These are phyloP conservation scores for Phytophthora tentaculata DNA, from an alignment of 352 stramenopile genomes.

Conservation along the genomic window DNA sequence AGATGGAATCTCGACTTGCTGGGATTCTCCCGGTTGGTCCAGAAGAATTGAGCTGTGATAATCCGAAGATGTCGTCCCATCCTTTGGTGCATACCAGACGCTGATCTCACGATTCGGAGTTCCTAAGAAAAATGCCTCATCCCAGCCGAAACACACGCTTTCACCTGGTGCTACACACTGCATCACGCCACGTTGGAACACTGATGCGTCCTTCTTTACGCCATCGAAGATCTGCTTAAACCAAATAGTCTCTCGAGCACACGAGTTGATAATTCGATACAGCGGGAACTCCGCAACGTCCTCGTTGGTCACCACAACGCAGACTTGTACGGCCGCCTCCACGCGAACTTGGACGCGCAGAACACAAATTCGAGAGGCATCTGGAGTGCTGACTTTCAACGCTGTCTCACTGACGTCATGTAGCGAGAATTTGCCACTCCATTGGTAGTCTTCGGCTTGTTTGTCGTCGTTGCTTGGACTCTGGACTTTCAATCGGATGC, in stretches of 20 bases:
- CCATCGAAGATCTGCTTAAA: slow-evolving; percentile 86
- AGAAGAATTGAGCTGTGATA: slow-evolving; percentile 67
- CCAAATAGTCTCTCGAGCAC: slow-evolving; percentile 66
- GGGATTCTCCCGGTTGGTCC: slow-evolving; percentile 72
- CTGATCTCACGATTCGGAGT: slow-evolving; percentile 67
- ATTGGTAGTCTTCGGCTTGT: slow-evolving; percentile 50
- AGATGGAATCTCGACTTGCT: slow-evolving; percentile 67
- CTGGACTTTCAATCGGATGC: slow-evolving; percentile 70
- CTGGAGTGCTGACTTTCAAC: slow-evolving; percentile 86
- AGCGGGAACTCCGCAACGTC: slow-evolving; percentile 66
- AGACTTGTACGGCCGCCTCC: slow-evolving; percentile 74
- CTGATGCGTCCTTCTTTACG: slow-evolving; percentile 55
- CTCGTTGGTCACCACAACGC: slow-evolving; percentile 76
- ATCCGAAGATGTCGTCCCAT: slow-evolving; percentile 41
- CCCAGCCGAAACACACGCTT: slow-evolving; percentile 84
- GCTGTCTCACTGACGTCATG: slow-evolving; percentile 87
- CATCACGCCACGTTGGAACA: slow-evolving; percentile 64
- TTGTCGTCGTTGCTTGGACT: slow-evolving; percentile 15
- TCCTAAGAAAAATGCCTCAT: slow-evolving; percentile 82
- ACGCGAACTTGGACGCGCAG: slow-evolving; percentile 82
- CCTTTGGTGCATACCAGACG: slow-evolving; percentile 59
- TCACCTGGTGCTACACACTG: slow-evolving; percentile 76
- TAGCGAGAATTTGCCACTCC: slow-evolving; percentile 83
- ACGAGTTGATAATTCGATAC: slow-evolving; percentile 86
- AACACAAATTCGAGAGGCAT: slow-evolving; percentile 79